A percentile compares a stretch with the other conserved stretches of the same genome.
Conservation (phyloP, 1,284 basidiomycete genomes). For the Spongiforma sp. region DNA sequence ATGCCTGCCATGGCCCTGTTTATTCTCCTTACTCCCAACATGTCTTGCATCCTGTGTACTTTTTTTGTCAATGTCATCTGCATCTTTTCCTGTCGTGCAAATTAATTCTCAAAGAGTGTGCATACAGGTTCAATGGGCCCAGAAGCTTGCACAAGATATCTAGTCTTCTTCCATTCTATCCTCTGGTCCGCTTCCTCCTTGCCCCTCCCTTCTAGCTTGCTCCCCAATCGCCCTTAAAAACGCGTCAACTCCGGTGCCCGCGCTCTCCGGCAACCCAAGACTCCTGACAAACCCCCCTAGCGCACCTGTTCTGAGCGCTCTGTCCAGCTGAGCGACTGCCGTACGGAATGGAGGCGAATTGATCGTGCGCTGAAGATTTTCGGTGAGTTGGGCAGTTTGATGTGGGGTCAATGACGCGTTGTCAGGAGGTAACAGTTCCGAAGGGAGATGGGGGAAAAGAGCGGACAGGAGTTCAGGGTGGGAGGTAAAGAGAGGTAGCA, state of each 20-base stretch:
- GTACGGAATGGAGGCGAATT: conserved; percentile 63
- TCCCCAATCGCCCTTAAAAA: conserved; percentile 78
- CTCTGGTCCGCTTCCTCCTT: conserved; percentile 27
- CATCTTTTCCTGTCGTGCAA: background rate
- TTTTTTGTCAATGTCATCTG: conserved; percentile 5
- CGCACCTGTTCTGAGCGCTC: conserved; percentile 76
- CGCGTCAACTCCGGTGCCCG: conserved; percentile 70
- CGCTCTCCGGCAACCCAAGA: conserved; percentile 80
- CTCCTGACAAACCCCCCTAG: conserved; percentile 71
- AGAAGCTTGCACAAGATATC: background rate
- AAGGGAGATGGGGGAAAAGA: conserved; percentile 78
- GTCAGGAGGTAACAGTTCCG: conserved; percentile 25
- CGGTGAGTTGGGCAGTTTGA: conserved; percentile 48
- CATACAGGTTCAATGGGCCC: background rate
- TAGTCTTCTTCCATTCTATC: conserved; percentile 39
- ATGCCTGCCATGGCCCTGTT: background rate
- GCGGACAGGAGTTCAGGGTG: conserved; percentile 69
- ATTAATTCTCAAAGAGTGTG: conserved; percentile 5
- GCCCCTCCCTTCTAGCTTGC: conserved; percentile 64
- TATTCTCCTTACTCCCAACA: background rate
- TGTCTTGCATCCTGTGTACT: background rate
- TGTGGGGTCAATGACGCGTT: conserved; percentile 25
- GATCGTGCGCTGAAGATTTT: conserved; percentile 61
- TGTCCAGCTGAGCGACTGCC: conserved; percentile 73
- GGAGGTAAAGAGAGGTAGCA: conserved; percentile 68